phyloP scores from a whole-genome alignment of 2,329 filamentous ascomycete species.

The Geosmithia flava region DNA sequence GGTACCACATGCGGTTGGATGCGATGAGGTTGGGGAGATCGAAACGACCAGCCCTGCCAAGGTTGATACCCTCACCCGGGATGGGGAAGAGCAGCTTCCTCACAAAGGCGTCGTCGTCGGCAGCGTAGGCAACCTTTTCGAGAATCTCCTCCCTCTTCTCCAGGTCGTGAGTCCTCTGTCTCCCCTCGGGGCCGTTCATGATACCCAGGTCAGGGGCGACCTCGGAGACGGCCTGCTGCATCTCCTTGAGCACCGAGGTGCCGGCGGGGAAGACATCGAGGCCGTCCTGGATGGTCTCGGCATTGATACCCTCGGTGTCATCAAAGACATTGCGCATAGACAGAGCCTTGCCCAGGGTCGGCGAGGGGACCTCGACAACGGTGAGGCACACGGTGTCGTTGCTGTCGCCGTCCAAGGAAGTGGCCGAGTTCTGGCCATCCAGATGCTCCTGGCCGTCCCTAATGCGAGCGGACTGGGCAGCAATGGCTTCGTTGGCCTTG shows the following conservation, averaged over 20 bases:
- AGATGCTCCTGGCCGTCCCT: constrained; percentile 55
- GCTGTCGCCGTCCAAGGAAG: constrained; percentile 56
- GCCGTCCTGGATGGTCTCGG: constrained; percentile 94
- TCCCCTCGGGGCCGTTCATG: constrained; percentile 49
- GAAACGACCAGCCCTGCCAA: constrained; percentile 68
- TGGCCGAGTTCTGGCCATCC: constrained; percentile 52
- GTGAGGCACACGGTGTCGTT: constrained; percentile 83
- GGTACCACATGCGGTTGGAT: constrained; percentile 90
- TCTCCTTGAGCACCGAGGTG: constrained; percentile 77
- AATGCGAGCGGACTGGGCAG: constrained; percentile 56
- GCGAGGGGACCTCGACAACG: constrained; percentile 72
- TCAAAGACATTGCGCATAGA: constrained; percentile 87
- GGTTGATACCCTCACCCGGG: constrained; percentile 62
- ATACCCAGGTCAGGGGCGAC: constrained; percentile 72
- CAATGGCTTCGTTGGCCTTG: constrained; percentile 80
- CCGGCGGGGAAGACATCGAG: constrained; percentile 62
- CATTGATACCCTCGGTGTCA: constrained; percentile 82
- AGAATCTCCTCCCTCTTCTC: constrained; percentile 75
- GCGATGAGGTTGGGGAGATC: constrained; percentile 63
- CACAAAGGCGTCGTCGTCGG: constrained; percentile 72
- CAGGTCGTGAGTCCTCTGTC: constrained; percentile 64
- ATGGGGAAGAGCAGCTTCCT: constrained; percentile 72
- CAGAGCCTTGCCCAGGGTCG: constrained; percentile 74
- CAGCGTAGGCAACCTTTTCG: constrained; percentile 75
- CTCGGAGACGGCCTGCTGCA: constrained; percentile 68